These are phyloP conservation scores for Inga leiocalycina DNA, from an alignment of 306 rosid genomes.

Conservation along the genomic window DNA sequence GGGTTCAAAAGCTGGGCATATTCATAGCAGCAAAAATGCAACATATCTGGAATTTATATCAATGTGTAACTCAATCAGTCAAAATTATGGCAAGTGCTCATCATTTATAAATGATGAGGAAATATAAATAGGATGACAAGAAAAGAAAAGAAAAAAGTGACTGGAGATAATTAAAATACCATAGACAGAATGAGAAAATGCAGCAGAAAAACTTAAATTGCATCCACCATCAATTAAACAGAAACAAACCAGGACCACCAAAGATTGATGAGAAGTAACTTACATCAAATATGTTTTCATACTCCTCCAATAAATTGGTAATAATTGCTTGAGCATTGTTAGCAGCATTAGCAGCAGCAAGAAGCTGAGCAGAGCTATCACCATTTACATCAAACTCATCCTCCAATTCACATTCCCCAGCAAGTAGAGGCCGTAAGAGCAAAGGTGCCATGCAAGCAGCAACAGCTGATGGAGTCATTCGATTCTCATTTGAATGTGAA, in stretches of 20 bases:
- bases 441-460: slow-evolving; percentile 99
- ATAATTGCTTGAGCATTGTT: slow-evolving; percentile 94
- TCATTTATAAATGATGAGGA: neutral
- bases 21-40: neutral
- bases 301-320: slow-evolving; percentile 92
- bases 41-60: slow-evolving; percentile 1
- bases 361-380: slow-evolving; percentile 96
- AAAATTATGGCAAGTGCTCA: neutral
- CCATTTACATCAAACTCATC: slow-evolving; percentile 90
- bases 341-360: slow-evolving; percentile 99
- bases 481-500: slow-evolving; percentile 83
- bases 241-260: slow-evolving; percentile 13
- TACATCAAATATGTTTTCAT: slow-evolving; percentile 88
- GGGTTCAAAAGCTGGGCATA: neutral
- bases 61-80: slow-evolving; percentile 2
- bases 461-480: slow-evolving; percentile 97
- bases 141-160: neutral
- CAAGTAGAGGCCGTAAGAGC: slow-evolving; percentile 92
- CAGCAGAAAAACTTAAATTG: slow-evolving; percentile 1
- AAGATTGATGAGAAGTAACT: slow-evolving; percentile 36
- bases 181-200: slow-evolving; percentile 9
- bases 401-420: slow-evolving; percentile 96
- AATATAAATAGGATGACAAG: neutral
- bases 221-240: neutral
- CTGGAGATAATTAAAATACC: slow-evolving; percentile 12